Evolutionary conservation across 2,329 filamentous ascomycete genomes (phyloP).

Genomic region (Aspergillus pseudoviridinutans): DNA sequence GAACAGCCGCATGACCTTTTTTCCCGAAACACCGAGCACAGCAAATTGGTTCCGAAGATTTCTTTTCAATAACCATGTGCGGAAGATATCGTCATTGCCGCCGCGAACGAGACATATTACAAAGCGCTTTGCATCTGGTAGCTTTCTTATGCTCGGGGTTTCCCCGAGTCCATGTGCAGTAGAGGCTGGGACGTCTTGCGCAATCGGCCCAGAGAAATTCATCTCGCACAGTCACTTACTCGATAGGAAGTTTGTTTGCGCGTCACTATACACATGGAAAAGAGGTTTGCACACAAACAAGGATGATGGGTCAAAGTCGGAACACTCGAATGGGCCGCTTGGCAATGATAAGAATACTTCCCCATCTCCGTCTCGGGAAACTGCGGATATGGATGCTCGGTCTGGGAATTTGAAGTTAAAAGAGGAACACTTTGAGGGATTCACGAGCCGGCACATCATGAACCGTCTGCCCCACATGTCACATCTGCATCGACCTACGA

Average conservation of each 20-base stretch:
- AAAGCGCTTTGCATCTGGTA: conserved; percentile 53
- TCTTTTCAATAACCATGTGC: conserved; percentile 12
- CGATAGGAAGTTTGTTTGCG: conserved; percentile 16
- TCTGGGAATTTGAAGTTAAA: conserved; percentile 22
- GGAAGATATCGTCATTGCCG: conserved; percentile 18
- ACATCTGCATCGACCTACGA: conserved; percentile 77
- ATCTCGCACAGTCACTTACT: conserved; percentile 20
- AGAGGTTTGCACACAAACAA: conserved; percentile 30
- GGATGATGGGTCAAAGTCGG: conserved; percentile 13
- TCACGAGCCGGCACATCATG: conserved; percentile 44
- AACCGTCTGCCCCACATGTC: conserved; percentile 66
- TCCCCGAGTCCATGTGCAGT: conserved; percentile 31
- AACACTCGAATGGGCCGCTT: conserved; percentile 12
- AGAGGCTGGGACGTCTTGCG: conserved; percentile 31
- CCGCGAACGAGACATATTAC: conserved; percentile 39
- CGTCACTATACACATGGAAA: conserved; percentile 21
- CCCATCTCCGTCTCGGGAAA: conserved; percentile 1
- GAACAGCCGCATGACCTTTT: conserved; percentile 20
- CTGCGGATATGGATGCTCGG: conserved; percentile 5
- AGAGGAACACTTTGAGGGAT: conserved; percentile 14
- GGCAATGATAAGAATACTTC: conserved; percentile 13
- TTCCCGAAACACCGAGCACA: conserved; percentile 12
- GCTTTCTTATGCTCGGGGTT: conserved; percentile 50
- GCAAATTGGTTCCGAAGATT: conserved; percentile 11
- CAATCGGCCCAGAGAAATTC: conserved; percentile 28